A percentile compares a stretch with the other conserved stretches of the same genome.
Evolutionary conservation across 2,329 filamentous ascomycete genomes (phyloP).

Genomic region (Cladosporium sp.): DNA sequence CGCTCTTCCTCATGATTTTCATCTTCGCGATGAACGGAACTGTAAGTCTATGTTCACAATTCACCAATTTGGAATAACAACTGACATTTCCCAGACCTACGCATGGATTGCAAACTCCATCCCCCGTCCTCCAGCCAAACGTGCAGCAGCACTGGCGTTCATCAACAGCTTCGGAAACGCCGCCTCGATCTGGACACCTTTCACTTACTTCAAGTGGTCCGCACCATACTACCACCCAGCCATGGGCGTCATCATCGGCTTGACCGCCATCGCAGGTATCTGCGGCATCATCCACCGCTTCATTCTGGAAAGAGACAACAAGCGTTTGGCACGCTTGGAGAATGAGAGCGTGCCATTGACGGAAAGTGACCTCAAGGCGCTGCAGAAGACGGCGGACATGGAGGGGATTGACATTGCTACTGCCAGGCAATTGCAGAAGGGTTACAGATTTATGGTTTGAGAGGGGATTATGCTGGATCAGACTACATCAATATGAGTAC

Average conservation of each 20-base stretch:
- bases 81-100: constrained; percentile 4
- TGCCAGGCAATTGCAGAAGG: constrained; percentile 50
- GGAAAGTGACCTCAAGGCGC: constrained; percentile 43
- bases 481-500: neutral
- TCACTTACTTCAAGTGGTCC: constrained; percentile 32
- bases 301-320: constrained; percentile 43
- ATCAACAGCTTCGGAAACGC: constrained; percentile 39
- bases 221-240: constrained; percentile 29
- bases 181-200: constrained; percentile 41
- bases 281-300: constrained; percentile 27
- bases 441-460: constrained; percentile 48
- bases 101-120: constrained; percentile 43
- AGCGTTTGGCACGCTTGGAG: constrained; percentile 48
- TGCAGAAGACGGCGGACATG: constrained; percentile 49
- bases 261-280: constrained; percentile 25
- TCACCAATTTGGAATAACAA: no score
- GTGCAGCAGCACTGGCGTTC: constrained; percentile 41
- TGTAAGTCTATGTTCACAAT: constrained; percentile 2
- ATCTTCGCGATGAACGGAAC: constrained; percentile 54
- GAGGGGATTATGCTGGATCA: neutral
- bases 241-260: constrained; percentile 32
- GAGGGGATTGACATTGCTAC: constrained; percentile 49
- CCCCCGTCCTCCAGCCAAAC: constrained; percentile 38
- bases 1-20: constrained; percentile 53
- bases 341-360: constrained; percentile 43